Percentiles rank a stretch among this genome's conserved stretches.
Evolutionary conservation across 2,329 filamentous ascomycete species (phyloP).

Genomic region (Microcyclospora pomicola): DNA sequence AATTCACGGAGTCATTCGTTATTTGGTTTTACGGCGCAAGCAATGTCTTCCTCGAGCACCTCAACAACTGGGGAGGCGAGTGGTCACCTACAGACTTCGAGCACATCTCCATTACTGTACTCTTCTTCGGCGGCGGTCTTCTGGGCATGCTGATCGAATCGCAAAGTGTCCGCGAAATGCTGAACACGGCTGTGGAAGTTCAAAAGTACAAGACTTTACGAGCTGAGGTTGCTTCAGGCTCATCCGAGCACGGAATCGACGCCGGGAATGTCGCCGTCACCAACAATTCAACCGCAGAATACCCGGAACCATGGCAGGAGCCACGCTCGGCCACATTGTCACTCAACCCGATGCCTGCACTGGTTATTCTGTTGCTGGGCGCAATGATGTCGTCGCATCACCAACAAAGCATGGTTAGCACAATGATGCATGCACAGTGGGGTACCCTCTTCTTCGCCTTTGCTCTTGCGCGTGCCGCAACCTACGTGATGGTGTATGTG

Average conservation of each 20-base stretch:
- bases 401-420: slow-evolving; percentile 67
- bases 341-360: slow-evolving; percentile 74
- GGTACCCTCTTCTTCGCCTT: slow-evolving; percentile 71
- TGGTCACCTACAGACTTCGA: slow-evolving; percentile 77
- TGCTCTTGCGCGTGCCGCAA: slow-evolving; percentile 61
- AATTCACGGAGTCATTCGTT: slow-evolving; percentile 78
- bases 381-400: slow-evolving; percentile 94
- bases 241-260: slow-evolving; percentile 3
- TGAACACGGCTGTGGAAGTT: slow-evolving; percentile 39
- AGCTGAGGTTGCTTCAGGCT: slow-evolving; percentile 11
- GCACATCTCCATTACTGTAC: slow-evolving; percentile 79
- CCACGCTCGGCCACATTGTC: slow-evolving; percentile 61
- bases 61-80: slow-evolving; percentile 53
- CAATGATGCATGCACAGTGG: slow-evolving; percentile 92
- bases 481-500: slow-evolving; percentile 68
- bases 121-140: slow-evolving; percentile 86
- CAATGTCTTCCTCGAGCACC: slow-evolving; percentile 86
- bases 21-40: slow-evolving; percentile 82
- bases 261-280: too few relatives aligned
- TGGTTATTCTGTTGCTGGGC: slow-evolving; percentile 76
- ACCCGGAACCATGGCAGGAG: slow-evolving; percentile 30
- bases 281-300: background rate
- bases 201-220: slow-evolving; percentile 21
- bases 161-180: slow-evolving; percentile 47
- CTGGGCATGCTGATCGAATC: slow-evolving; percentile 31